Percentiles rank a stretch among this genome's conserved stretches.
Conservation (phyloP, 2,329 filamentous ascomycete genomes). For the Fusarium pseudonygamai region DNA sequence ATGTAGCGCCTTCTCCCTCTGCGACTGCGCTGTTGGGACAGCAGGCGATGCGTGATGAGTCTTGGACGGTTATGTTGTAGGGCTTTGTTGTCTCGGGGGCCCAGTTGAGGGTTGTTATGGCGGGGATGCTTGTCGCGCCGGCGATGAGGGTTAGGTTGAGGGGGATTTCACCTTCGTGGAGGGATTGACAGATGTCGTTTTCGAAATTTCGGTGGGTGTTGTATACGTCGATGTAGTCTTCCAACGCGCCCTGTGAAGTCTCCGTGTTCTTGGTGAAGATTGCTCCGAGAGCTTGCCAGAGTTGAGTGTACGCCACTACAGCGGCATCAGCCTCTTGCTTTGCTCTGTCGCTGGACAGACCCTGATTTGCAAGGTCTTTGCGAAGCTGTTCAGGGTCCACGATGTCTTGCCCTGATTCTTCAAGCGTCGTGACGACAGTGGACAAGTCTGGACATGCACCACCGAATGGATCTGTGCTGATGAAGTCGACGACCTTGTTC, state of each 20-base stretch:
- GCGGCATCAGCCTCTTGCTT: conserved; percentile 39
- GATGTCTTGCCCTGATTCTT: conserved; percentile 42
- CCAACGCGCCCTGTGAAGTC: conserved; percentile 37
- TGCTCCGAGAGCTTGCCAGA: conserved; percentile 46
- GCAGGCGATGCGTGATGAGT: conserved; percentile 47
- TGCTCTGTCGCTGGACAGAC: conserved; percentile 27
- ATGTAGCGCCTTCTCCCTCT: conserved; percentile 32
- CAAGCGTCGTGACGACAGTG: conserved; percentile 48
- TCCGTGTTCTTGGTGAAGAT: conserved; percentile 42
- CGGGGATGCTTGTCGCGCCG: conserved; percentile 42
- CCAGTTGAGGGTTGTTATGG: conserved; percentile 45
- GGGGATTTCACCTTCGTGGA: conserved; percentile 46
- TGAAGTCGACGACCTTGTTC: conserved; percentile 46
- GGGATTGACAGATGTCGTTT: conserved; percentile 48
- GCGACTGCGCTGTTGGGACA: conserved; percentile 44
- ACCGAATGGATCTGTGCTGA: conserved; percentile 49
- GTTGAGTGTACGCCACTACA: conserved; percentile 43
- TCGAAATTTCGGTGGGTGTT: conserved; percentile 43
- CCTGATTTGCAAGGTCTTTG: conserved; percentile 40
- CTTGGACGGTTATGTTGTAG: conserved; percentile 49
- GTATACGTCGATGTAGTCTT: conserved; percentile 48
- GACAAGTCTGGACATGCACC: conserved; percentile 49
- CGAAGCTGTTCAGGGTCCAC: conserved; percentile 41
- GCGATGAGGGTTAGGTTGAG: conserved; percentile 48
- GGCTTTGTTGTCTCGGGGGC: conserved; percentile 38